Base-by-base conservation (phyloP, 2,329 filamentous ascomycete genomes). In the Mollisia scopiformis region DNA sequence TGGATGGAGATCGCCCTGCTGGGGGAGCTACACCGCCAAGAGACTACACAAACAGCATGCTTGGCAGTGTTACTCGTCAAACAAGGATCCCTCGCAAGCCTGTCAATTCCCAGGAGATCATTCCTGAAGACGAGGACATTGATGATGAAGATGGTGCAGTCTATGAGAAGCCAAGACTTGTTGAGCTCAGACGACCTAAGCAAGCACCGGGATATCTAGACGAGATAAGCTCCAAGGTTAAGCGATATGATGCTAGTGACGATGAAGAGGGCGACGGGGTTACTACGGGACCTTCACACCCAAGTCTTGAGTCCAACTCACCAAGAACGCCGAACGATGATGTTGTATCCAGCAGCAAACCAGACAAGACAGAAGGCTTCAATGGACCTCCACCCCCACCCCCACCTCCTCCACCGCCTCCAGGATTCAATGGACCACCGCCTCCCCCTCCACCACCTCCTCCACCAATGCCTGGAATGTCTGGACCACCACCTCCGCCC, bases 221-320 rank as follows among this genome's bases (percentile, higher is more conserved):
- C 71, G 86, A 97, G 75, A 88, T 97, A 67, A 84, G 87, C 33
- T 85, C 88, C 54, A 95, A 90, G 76, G 84, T 94, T 70, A 89
- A 88, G 77, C 85, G 80, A 62, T 86, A 87, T 69, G 90, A 90
- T 71, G 89, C 82, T 49, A 75, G 71, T 58, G 73, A 76, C 61
- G 72, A 74, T 55, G 73, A 74, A 57, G 78, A 76, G 41, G 85
- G 82, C 43, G 89, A 90, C 68, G 87, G 86, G 56, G 81, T 89
- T 61, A 91, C 89, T 1, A 92, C 90, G 35, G 91, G 88, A 27
- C 86, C 90, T 49, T 91, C 88, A 21, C 88, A 92, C 73, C 89
- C 88, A 28, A 92, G 89, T 75, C 78, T 92, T 63, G 89, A 93
- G 65, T 87, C 88, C 39, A 81, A 88, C 57, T 77, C 82, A 23